phyloP scores from a whole-genome alignment of 495 filamentous ascomycete species.

The Letharia lupina region DNA sequence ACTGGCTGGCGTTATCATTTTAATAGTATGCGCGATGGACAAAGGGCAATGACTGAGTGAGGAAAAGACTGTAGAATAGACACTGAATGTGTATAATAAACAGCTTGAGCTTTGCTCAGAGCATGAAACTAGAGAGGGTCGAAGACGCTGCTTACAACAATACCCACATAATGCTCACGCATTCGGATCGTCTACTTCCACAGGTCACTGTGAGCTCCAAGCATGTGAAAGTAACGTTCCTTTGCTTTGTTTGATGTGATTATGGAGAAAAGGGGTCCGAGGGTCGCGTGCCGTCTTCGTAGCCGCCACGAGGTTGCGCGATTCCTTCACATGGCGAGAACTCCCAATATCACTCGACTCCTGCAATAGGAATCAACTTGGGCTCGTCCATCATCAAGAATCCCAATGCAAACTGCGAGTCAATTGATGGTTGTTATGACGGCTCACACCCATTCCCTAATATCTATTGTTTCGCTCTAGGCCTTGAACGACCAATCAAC shows the following conservation, averaged over 20 bases:
- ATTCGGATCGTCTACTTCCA: not conserved
- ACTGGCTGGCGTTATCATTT: constrained; percentile 6
- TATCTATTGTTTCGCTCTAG: not conserved
- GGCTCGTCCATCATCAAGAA: not conserved
- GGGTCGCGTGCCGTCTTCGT: not conserved
- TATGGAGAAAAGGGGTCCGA: not conserved
- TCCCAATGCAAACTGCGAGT: not conserved
- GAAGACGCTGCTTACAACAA: not conserved
- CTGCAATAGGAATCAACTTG: not conserved
- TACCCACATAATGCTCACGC: not conserved
- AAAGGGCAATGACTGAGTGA: not conserved
- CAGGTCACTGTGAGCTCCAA: too few relatives aligned
- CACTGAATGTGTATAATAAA: not conserved
- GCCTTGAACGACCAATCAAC: not conserved
- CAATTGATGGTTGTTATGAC: not conserved
- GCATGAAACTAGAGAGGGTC: not conserved
- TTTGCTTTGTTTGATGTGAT: not conserved
- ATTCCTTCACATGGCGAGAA: not conserved
- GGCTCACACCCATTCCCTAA: not conserved
- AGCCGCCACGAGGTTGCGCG: not conserved
- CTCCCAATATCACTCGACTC: not conserved
- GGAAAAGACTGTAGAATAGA: constrained; percentile 4
- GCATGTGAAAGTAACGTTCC: not conserved
- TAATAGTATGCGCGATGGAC: not conserved
- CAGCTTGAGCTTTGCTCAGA: not conserved